Evolutionary conservation across 768 basidiomycete genomes (phyloP).

Genomic region (Phylloporus arenicola): DNA sequence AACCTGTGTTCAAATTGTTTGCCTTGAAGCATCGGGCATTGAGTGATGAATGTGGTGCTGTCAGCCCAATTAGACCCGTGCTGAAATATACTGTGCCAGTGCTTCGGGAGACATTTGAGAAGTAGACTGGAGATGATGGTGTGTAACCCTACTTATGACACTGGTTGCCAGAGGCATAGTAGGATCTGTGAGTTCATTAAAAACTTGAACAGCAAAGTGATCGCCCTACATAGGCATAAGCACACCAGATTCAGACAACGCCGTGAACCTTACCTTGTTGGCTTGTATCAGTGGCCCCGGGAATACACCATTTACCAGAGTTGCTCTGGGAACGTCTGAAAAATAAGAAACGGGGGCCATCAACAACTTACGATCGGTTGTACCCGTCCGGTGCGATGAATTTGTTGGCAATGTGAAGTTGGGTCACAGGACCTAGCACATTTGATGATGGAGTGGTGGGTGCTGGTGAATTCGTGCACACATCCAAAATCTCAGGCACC

Average conservation of each 20-base stretch:
- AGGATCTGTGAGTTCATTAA: conserved; percentile 40
- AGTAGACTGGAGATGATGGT: not conserved
- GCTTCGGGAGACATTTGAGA: conserved; percentile 21
- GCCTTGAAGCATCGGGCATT: conserved; percentile 37
- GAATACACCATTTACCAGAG: conserved; percentile 39
- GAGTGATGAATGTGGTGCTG: conserved; percentile 36
- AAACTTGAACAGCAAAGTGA: conserved; percentile 37
- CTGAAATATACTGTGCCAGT: conserved; percentile 32
- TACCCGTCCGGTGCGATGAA: conserved; percentile 47
- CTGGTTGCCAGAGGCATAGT: conserved; percentile 47
- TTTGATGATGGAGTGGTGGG: not conserved
- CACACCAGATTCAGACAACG: too few species aligned
- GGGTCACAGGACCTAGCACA: conserved; percentile 16
- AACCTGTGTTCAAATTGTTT: conserved; percentile 37
- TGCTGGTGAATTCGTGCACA: not conserved
- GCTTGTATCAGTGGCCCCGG: conserved; percentile 44
- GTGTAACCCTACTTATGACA: conserved; percentile 18
- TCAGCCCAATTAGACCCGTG: conserved; percentile 29
- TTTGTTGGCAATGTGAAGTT: conserved; percentile 35
- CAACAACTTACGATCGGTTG: conserved; percentile 30
- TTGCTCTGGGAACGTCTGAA: conserved; percentile 28
- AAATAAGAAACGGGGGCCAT: not conserved
- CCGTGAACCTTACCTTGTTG: conserved; percentile 24
- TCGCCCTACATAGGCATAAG: conserved; percentile 29
- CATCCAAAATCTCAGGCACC: not conserved